These are phyloP conservation scores for Aspergillus sparsus DNA, from an alignment of 495 filamentous ascomycete genomes.

Conservation along the genomic window DNA sequence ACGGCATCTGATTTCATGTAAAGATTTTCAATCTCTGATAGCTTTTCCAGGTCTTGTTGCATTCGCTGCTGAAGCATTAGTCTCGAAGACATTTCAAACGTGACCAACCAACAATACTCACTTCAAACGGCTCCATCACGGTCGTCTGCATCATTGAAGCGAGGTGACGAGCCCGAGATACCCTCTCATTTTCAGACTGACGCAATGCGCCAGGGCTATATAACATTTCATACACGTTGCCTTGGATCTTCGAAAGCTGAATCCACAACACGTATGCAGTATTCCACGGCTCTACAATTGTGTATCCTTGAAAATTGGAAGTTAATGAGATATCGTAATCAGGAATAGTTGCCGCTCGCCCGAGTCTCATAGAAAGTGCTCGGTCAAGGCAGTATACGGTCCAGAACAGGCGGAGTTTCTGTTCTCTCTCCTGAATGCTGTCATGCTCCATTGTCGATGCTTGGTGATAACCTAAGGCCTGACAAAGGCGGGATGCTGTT, in stretches of 20 bases:
- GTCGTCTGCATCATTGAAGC: conserved; percentile 35
- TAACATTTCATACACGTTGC: conserved; percentile 57
- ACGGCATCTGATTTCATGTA: conserved; percentile 58
- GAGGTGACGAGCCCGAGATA: conserved; percentile 34
- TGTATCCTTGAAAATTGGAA: conserved; percentile 31
- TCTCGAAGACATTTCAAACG: neutral
- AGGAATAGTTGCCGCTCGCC: conserved; percentile 60
- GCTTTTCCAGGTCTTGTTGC: conserved; percentile 13
- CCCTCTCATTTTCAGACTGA: conserved; percentile 47
- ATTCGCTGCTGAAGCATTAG: conserved; percentile 24
- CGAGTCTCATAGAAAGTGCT: conserved; percentile 62
- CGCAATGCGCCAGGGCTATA: conserved; percentile 62
- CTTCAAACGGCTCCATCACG: conserved; percentile 39
- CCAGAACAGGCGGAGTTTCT: conserved; percentile 59
- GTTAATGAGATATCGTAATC: conserved; percentile 65
- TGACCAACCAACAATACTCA: conserved; percentile 14
- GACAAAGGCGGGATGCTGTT: conserved; percentile 59
- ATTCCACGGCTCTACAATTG: conserved; percentile 29
- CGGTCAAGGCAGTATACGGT: conserved; percentile 61
- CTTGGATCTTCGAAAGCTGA: conserved; percentile 55
- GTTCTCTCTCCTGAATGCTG: conserved; percentile 32
- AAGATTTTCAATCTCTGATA: conserved; percentile 42
- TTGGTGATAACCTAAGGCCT: conserved; percentile 66
- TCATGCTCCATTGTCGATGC: conserved; percentile 53
- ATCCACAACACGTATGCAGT: conserved; percentile 47